A percentile compares a stretch with the other conserved stretches of the same genome.
Conservation (phyloP, 495 filamentous ascomycete species). For the Aspergillus biplanus region DNA sequence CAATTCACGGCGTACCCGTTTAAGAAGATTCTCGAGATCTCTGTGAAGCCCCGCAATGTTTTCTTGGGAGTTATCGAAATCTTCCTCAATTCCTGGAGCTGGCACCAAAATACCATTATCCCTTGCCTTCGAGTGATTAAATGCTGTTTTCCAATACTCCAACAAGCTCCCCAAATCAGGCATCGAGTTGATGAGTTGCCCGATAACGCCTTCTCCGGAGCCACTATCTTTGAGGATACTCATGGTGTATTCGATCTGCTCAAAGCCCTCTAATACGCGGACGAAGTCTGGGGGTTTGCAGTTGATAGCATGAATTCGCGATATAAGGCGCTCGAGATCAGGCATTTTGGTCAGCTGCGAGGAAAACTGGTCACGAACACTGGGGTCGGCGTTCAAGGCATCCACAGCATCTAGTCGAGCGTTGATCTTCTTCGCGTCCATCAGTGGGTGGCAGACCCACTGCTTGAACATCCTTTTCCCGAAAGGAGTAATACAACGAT, state of each 20-base stretch:
- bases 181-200: slow-evolving; percentile 80
- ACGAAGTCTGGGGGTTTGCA: slow-evolving; percentile 92
- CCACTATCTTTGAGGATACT: slow-evolving; percentile 71
- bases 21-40: slow-evolving; percentile 72
- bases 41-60: slow-evolving; percentile 70
- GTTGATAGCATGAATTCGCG: slow-evolving; percentile 86
- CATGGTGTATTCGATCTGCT: slow-evolving; percentile 94
- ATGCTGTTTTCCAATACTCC: slow-evolving; percentile 87
- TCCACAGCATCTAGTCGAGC: slow-evolving; percentile 96
- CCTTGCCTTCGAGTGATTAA: slow-evolving; percentile 80
- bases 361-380: slow-evolving; percentile 79
- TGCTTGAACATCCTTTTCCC: slow-evolving; percentile 96
- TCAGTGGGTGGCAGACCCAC: slow-evolving; percentile 96
- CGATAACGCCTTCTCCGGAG: slow-evolving; percentile 77
- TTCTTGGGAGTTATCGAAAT: slow-evolving; percentile 88
- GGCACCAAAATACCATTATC: slow-evolving; percentile 80
- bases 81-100: slow-evolving; percentile 84
- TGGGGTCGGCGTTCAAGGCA: slow-evolving; percentile 79
- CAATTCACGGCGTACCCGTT: slow-evolving; percentile 68
- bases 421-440: slow-evolving; percentile 85
- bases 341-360: slow-evolving; percentile 87
- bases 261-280: slow-evolving; percentile 93
- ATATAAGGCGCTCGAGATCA: slow-evolving; percentile 92
- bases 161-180: slow-evolving; percentile 77
- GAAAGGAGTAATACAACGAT: slow-evolving; percentile 94